Conservation (phyloP, 371 early-diverging fungal genomes). For the Chytridium lagenaria region DNA sequence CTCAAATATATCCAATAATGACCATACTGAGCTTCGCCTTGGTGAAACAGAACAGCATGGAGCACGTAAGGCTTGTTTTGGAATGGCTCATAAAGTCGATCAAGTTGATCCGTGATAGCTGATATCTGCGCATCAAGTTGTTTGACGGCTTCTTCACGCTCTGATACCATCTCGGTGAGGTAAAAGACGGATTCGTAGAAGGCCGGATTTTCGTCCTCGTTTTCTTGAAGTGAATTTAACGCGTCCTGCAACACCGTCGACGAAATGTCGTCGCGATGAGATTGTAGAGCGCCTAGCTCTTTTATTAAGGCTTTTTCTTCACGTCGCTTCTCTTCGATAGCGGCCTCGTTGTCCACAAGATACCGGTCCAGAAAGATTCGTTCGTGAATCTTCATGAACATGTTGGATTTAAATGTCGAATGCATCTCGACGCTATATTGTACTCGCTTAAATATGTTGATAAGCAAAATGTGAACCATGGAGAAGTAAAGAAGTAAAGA, state of each 20-base stretch:
- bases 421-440: slow-evolving; percentile 67
- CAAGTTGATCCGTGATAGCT: slow-evolving; percentile 33
- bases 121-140: not conserved
- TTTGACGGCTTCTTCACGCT: not conserved
- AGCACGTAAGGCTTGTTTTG: slow-evolving; percentile 57
- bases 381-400: slow-evolving; percentile 62
- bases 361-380: slow-evolving; percentile 67
- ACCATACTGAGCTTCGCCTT: slow-evolving; percentile 75
- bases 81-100: slow-evolving; percentile 51
- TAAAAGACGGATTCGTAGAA: slow-evolving; percentile 2
- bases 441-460: slow-evolving; percentile 55
- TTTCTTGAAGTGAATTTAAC: not conserved
- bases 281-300: not conserved
- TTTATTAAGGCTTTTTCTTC: not conserved
- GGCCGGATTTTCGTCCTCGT: not conserved
- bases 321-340: slow-evolving; percentile 46
- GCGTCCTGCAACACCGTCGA: slow-evolving; percentile 33
- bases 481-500: too few species aligned
- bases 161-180: not conserved
- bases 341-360: slow-evolving; percentile 51
- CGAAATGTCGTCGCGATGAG: not conserved
- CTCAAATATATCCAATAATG: slow-evolving; percentile 90
- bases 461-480: slow-evolving; percentile 9
- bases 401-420: slow-evolving; percentile 71
- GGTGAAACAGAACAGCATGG: slow-evolving; percentile 63